Percentiles rank a stretch among this genome's conserved stretches.
Evolutionary conservation across 768 basidiomycete species (phyloP).

Genomic region (Mycena kentingensis): DNA sequence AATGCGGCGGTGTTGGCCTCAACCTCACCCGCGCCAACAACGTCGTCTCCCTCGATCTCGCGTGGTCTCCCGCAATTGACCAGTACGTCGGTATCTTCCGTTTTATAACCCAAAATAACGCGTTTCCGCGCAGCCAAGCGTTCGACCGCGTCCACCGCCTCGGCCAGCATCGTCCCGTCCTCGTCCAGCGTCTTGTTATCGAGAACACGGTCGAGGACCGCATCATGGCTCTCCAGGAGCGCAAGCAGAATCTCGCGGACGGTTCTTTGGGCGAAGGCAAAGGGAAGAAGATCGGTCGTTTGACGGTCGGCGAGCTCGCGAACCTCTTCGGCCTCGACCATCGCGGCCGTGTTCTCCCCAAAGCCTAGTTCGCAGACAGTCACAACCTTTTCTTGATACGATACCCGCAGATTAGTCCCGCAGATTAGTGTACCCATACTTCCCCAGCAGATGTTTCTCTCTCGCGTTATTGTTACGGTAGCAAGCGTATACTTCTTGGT

Average conservation of each 20-base stretch:
- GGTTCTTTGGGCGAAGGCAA: conserved; percentile 63
- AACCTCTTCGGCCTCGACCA: conserved; percentile 48
- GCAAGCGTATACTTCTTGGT: too few relatives aligned
- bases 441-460: too few relatives aligned
- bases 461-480: too few relatives aligned
- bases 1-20: conserved; percentile 65
- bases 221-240: conserved; percentile 63
- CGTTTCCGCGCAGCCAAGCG: conserved; percentile 30
- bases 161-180: conserved; percentile 54
- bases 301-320: conserved; percentile 54
- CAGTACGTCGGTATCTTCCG: background rate
- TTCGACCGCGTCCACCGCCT: conserved; percentile 47
- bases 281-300: conserved; percentile 58
- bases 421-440: too few relatives aligned
- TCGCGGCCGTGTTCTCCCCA: conserved; percentile 34
- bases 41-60: conserved; percentile 63
- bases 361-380: too few relatives aligned
- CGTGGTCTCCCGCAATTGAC: conserved; percentile 67
- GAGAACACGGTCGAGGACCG: conserved; percentile 67
- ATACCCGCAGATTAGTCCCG: too few relatives aligned
- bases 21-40: conserved; percentile 67
- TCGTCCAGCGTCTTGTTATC: conserved; percentile 60
- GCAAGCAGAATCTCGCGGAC: conserved; percentile 64
- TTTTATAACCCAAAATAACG: conserved; percentile 42
- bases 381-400: too few relatives aligned